These are phyloP conservation scores for Rhodosporidiobolus odoratus DNA, from an alignment of 768 basidiomycete species.

Conservation along the genomic window DNA sequence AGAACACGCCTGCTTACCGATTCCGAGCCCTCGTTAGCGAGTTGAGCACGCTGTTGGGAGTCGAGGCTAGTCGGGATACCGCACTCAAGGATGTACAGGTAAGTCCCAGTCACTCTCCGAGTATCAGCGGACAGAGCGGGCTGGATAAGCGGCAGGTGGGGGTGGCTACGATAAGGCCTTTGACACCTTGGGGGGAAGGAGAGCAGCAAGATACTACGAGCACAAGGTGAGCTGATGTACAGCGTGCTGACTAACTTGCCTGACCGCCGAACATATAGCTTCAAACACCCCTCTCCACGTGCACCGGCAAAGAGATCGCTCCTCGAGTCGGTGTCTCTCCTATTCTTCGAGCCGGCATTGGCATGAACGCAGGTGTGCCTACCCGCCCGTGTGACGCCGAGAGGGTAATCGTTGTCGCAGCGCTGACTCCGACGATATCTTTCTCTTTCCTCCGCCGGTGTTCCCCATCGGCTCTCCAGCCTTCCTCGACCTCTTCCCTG, in stretches of 20 bases:
- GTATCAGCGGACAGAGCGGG: not conserved
- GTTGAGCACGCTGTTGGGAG: constrained; percentile 71
- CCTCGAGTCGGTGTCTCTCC: constrained; percentile 79
- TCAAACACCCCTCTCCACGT: constrained; percentile 66
- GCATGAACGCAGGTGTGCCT: constrained; percentile 66
- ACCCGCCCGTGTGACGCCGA: no score
- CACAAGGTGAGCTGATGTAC: no score
- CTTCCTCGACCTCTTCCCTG: constrained; percentile 77
- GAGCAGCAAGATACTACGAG: no score
- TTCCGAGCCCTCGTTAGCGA: constrained; percentile 46
- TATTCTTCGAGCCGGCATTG: constrained; percentile 84
- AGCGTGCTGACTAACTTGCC: no score
- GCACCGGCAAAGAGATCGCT: constrained; percentile 69
- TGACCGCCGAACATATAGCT: no score
- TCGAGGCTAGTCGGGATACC: constrained; percentile 70
- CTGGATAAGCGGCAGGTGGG: not conserved
- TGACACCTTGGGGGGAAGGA: no score
- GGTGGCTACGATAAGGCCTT: no score
- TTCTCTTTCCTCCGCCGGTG: not conserved
- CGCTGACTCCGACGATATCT: not conserved
- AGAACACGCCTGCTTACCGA: constrained; percentile 21
- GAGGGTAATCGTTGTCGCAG: no score
- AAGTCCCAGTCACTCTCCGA: constrained; percentile 41
- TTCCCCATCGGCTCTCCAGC: constrained; percentile 47
- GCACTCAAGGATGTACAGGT: constrained; percentile 63